Evolutionary conservation across 192 early-diverging fungal genomes (phyloP), one percentile per base, ranked within the genome.

Genomic region (Entomortierella parvispora): DNA sequence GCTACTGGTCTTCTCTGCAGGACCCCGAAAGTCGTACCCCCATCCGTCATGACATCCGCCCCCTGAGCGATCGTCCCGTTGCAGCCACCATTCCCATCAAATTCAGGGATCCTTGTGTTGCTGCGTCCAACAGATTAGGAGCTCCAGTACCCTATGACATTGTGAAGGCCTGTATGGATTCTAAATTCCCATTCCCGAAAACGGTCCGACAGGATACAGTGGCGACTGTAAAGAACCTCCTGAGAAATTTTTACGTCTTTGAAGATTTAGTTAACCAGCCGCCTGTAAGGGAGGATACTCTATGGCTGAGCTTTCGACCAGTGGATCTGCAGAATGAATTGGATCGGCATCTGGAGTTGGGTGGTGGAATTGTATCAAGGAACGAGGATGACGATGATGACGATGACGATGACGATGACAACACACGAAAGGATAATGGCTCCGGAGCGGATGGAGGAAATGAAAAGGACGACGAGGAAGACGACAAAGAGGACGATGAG

Each of bases 211-310:
- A 58, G 20, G 57, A 65, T 28, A 74, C 70, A 17, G 62, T 44
- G 1, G 48, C 37, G 11, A 74, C 70, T 2, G n/a, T 65, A 47
- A 65, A 65, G 42, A 60, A 26, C n/a, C 42, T 74, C 18, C 51
- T 74, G 12, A 33, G 42, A 3, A 66, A 28, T 22, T 66, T 66
- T 58, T 75, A 61, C 18, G 63, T 75, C 34, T 75, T 52, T 55
- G 63, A 75, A 43, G 63, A 75, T 49, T 43, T 75, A 33, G 63
- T 51, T 1, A 58, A 57, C 1, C 37, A 26, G 1, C 61, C 56
- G 1, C 63, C 71, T 32, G 40, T 15, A 45, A 28, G 32, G 57
- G 15, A 2, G 8, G 54, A 12, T 33, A 31, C n/a, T n/a, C n/a
- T n/a, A 17, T 40, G 37, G 37, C 37, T 65, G 26, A 66, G 33